Evolutionary conservation across 2,329 filamentous ascomycete genomes (phyloP).

Genomic region (Verruconis gallopava): DNA sequence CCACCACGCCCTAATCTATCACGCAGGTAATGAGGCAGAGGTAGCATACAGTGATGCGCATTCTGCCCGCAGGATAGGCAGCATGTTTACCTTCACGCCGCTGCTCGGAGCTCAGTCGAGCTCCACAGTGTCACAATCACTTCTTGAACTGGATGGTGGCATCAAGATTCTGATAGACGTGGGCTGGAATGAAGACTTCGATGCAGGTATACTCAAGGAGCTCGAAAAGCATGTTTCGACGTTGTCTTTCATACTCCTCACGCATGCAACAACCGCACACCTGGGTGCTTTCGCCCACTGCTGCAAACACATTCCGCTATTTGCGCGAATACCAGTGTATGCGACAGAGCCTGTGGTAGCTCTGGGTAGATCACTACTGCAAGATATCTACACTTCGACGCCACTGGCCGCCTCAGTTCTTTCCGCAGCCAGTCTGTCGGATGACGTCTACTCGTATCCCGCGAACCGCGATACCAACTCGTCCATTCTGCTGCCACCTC

Average conservation of each 20-base stretch:
- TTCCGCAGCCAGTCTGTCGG: slow-evolving; percentile 57
- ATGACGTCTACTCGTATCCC: slow-evolving; percentile 41
- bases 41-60: not conserved
- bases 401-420: slow-evolving; percentile 80
- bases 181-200: slow-evolving; percentile 90
- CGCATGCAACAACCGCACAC: slow-evolving; percentile 83
- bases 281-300: slow-evolving; percentile 90
- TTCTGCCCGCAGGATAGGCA: not conserved
- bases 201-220: slow-evolving; percentile 67
- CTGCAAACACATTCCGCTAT: slow-evolving; percentile 90
- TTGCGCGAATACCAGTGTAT: slow-evolving; percentile 85
- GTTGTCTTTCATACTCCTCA: slow-evolving; percentile 84
- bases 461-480: slow-evolving; percentile 32
- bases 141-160: slow-evolving; percentile 90
- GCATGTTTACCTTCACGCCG: slow-evolving; percentile 93
- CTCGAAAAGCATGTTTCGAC: slow-evolving; percentile 91
- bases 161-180: slow-evolving; percentile 92
- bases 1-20: no score
- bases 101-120: slow-evolving; percentile 82
- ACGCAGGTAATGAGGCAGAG: not conserved
- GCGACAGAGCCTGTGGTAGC: slow-evolving; percentile 89
- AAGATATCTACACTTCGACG: slow-evolving; percentile 84
- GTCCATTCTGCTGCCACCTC: slow-evolving; percentile 51
- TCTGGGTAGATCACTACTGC: slow-evolving; percentile 76
- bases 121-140: slow-evolving; percentile 81